Base-by-base conservation (phyloP, 78 protist species). In the Dictyostelium intermedium region DNA sequence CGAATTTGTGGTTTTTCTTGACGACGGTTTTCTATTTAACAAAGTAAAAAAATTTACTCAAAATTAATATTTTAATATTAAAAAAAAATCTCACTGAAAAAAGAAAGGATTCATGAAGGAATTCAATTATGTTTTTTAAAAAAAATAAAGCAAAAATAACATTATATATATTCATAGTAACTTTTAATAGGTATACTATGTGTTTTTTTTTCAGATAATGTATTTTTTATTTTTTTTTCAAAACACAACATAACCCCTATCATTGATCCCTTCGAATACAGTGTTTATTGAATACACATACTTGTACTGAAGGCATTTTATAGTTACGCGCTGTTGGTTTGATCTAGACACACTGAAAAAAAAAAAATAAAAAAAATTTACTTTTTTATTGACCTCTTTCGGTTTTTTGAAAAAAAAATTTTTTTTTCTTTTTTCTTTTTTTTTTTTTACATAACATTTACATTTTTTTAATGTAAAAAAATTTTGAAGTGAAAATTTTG, bases 1-100 rank as follows among this genome's bases (percentile, higher is more conserved):
- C 72, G 92, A 78, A 87, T 82, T 87, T 87, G 69, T 27, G 73
- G 83, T 61, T 87, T 63, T 87, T 87, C 27, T 61, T 61, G 27
- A n/a, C 72, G n/a, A 61, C 72, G 72, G 72, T 39, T 39, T 39
- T 39, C 43, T 39, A 81, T 92, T 92, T 45, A 8, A 45, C 8
- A 45, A 45, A 50, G 16, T 16, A 50, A 50, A 50, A 82, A 76
- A 39, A 39, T 39, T 5, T 39, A 39, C 27, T 1, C 18, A 13
- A 16, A 50, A 50, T 50, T 50, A 50, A 18, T 50, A 50, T 50
- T 50, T 2, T 4, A 50, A 16, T 16, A 50, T 5, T 16, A 50
- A 50, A 50, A 14, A 50, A 50, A 50, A 50, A 16, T 50, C 61
- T 50, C 61, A 50, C 61, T 50, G 61, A 50, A 50, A 50, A 16